A percentile compares a stretch with the other conserved stretches of the same genome.
phyloP scores from a whole-genome alignment of 2,329 filamentous ascomycete genomes.

The Pseudogymnoascus sp. region DNA sequence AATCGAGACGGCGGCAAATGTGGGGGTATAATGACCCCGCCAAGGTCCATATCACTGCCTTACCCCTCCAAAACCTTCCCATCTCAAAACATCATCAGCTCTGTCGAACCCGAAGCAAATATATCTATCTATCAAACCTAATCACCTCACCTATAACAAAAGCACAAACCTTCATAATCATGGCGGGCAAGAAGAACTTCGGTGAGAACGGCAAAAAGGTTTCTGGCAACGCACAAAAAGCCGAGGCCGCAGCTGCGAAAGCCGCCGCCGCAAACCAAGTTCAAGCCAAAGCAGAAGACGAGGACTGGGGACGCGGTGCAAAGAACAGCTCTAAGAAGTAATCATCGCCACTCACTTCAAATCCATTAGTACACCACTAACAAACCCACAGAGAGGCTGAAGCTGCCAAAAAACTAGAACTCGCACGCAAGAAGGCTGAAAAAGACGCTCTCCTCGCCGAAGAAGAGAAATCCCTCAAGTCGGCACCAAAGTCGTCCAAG shows the following conservation, averaged over 20 bases:
- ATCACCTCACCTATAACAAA: neutral
- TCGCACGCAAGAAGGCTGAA: slow-evolving; percentile 84
- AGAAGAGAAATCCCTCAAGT: slow-evolving; percentile 73
- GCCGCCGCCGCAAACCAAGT: slow-evolving; percentile 61
- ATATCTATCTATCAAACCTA: neutral
- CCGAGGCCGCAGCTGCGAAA: slow-evolving; percentile 76
- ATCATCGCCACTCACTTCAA: slow-evolving; percentile 25
- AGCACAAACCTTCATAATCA: slow-evolving; percentile 31
- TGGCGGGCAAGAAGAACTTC: slow-evolving; percentile 64
- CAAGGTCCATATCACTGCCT: neutral
- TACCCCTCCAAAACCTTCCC: neutral
- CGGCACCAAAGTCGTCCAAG: slow-evolving; percentile 55
- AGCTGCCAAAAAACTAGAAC: slow-evolving; percentile 73
- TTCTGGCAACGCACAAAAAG: slow-evolving; percentile 84
- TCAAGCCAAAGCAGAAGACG: slow-evolving; percentile 58
- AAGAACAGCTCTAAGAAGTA: slow-evolving; percentile 87
- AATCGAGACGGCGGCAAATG: slow-evolving; percentile 2
- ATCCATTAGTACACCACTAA: neutral
- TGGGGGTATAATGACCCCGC: slow-evolving; percentile 6
- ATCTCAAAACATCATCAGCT: neutral
- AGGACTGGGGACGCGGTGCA: slow-evolving; percentile 75
- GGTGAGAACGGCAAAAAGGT: slow-evolving; percentile 82
- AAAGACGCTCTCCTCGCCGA: slow-evolving; percentile 73
- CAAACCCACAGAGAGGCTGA: slow-evolving; percentile 61
- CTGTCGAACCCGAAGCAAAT: neutral